These are phyloP conservation scores for Phlebiopsis gigantea DNA, from an alignment of 768 basidiomycete species.

Conservation along the genomic window DNA sequence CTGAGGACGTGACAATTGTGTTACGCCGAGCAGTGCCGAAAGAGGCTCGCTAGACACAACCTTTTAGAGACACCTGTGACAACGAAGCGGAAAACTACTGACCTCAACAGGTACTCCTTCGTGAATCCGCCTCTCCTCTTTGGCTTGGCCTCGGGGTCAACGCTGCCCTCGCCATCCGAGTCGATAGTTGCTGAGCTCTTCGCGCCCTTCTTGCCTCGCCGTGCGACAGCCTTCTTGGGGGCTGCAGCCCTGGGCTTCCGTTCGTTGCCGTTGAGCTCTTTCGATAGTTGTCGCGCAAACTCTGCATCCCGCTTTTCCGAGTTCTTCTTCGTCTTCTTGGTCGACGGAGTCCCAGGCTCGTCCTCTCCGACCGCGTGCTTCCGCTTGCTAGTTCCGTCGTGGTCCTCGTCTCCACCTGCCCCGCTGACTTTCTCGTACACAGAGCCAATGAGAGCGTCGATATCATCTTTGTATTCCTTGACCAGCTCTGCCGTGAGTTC, in stretches of 20 bases:
- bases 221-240: conserved; percentile 21
- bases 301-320: conserved; percentile 34
- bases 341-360: conserved; percentile 20
- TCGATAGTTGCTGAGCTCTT: conserved; percentile 31
- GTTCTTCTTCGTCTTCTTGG: conserved; percentile 20
- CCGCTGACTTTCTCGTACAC: conserved; percentile 58
- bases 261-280: conserved; percentile 36
- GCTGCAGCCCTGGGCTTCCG: conserved; percentile 24
- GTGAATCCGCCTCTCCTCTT: conserved; percentile 70
- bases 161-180: conserved; percentile 30
- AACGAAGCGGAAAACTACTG: conserved; percentile 14
- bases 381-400: conserved; percentile 16
- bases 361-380: conserved; percentile 17
- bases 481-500: conserved; percentile 54
- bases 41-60: conserved; percentile 56
- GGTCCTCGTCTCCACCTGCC: conserved; percentile 16
- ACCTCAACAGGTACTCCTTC: conserved; percentile 77
- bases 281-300: conserved; percentile 38
- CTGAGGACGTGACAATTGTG: conserved; percentile 78
- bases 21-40: conserved; percentile 59
- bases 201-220: conserved; percentile 27
- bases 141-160: conserved; percentile 29
- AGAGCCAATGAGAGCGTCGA: conserved; percentile 63
- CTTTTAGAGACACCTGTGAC: conserved; percentile 4
- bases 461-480: conserved; percentile 59